Evolutionary conservation across 2,329 filamentous ascomycete species (phyloP).

Genomic region (Xylogone sp.): DNA sequence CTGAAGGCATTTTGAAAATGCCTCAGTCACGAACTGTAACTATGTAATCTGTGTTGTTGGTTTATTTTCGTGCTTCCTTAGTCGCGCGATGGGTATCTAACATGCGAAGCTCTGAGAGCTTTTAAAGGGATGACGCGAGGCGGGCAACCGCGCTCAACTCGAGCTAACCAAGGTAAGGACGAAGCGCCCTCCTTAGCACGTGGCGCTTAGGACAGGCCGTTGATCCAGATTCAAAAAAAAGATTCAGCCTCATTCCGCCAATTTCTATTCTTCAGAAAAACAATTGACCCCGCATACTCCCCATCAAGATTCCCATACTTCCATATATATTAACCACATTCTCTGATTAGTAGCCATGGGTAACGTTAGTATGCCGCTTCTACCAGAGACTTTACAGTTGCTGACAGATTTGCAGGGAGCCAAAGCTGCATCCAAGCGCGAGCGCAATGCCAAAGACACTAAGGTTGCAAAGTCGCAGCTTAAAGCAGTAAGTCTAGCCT

Average conservation of each 20-base stretch:
- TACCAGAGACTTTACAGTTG: neutral
- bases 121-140: too few species aligned
- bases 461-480: conserved; percentile 63
- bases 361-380: neutral
- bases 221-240: neutral
- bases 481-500: conserved; percentile 54
- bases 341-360: neutral
- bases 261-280: neutral
- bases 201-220: neutral
- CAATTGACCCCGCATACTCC: neutral
- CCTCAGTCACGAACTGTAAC: neutral
- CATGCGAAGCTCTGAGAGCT: too few species aligned
- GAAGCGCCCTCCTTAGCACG: neutral
- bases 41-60: too few species aligned
- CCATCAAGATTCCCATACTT: neutral
- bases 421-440: conserved; percentile 68
- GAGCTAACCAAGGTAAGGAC: neutral
- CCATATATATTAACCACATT: neutral
- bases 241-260: neutral
- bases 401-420: conserved; percentile 45
- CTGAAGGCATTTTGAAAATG: conserved; percentile 16
- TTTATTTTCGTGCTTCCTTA: too few species aligned
- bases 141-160: neutral
- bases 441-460: conserved; percentile 63
- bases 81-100: too few species aligned